Evolutionary conservation across 2,329 filamentous ascomycete species (phyloP).

Genomic region (Fusarium stilboides): DNA sequence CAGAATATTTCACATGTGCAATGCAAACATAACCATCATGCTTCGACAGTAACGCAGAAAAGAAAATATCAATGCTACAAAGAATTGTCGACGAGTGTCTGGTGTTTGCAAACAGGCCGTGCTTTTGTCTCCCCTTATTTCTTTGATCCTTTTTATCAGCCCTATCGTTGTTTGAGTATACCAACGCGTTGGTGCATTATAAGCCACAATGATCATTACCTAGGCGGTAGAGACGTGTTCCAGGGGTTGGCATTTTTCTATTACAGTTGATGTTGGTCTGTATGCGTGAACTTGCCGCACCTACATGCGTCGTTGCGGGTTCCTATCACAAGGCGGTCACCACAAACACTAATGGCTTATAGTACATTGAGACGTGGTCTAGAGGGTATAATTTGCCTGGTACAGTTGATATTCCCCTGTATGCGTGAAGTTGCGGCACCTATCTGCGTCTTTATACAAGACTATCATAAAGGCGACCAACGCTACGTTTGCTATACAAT

Average conservation of each 20-base stretch:
- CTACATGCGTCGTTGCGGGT: neutral
- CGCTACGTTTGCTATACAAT: neutral
- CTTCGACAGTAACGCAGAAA: neutral
- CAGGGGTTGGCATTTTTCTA: neutral
- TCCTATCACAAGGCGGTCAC: neutral
- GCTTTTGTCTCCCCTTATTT: conserved; percentile 4
- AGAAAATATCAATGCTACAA: neutral
- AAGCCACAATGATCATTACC: neutral
- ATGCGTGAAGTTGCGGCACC: conserved; percentile 15
- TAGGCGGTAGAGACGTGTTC: neutral
- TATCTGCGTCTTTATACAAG: neutral
- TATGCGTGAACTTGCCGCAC: neutral
- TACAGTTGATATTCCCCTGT: conserved; percentile 1
- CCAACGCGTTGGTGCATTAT: neutral
- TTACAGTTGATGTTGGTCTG: neutral
- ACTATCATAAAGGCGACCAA: neutral
- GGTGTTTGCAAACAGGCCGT: conserved; percentile 2
- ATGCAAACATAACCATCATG: neutral
- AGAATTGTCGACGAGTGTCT: conserved; percentile 22
- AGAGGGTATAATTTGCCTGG: neutral
- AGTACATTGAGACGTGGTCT: neutral
- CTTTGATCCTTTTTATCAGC: neutral
- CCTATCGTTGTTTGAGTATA: neutral
- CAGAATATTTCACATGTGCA: neutral
- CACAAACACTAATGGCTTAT: neutral